Percentiles rank a stretch among this genome's conserved stretches.
Conservation (phyloP, 2,329 filamentous ascomycete species). For the Alternaria rosae region DNA sequence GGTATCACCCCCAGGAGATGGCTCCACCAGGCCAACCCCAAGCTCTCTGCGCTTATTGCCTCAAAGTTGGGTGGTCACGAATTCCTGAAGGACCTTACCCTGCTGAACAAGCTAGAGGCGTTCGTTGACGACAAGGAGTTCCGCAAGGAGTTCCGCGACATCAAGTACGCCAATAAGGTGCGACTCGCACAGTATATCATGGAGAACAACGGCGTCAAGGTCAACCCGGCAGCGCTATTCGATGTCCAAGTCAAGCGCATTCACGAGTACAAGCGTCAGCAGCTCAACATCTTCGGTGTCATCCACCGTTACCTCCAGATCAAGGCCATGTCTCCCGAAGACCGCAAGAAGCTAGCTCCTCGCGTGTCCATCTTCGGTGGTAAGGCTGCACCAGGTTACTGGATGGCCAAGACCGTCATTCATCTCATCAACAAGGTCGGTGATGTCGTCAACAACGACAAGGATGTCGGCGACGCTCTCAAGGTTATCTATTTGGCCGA, state of each 20-base stretch:
- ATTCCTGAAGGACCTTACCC: conserved; percentile 89
- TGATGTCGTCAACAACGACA: conserved; percentile 87
- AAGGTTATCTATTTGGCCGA: conserved; percentile 98
- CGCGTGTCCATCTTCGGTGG: conserved; percentile 97
- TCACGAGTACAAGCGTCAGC: conserved; percentile 98
- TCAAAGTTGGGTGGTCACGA: conserved; percentile 83
- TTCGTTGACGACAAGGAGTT: conserved; percentile 86
- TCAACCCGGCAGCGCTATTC: conserved; percentile 89
- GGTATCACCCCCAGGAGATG: conserved; percentile 95
- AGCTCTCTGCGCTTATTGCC: conserved; percentile 88
- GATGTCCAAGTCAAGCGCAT: conserved; percentile 99
- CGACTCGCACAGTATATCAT: conserved; percentile 92
- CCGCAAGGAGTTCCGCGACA: conserved; percentile 92
- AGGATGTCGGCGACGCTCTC: conserved; percentile 88
- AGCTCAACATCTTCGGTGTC: conserved; percentile 98
- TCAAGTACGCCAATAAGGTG: conserved; percentile 96
- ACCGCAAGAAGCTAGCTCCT: conserved; percentile 84
- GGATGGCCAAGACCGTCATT: conserved; percentile 99
- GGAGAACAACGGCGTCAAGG: conserved; percentile 75
- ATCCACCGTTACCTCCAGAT: conserved; percentile 92
- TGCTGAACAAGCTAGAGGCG: conserved; percentile 85
- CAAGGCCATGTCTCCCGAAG: conserved; percentile 82
- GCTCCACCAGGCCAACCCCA: conserved; percentile 96
- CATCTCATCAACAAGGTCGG: conserved; percentile 95
- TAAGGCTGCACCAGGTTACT: conserved; percentile 97